Base-by-base conservation (phyloP, 352 stramenopile species). In the Elongisporangium undulatum region DNA sequence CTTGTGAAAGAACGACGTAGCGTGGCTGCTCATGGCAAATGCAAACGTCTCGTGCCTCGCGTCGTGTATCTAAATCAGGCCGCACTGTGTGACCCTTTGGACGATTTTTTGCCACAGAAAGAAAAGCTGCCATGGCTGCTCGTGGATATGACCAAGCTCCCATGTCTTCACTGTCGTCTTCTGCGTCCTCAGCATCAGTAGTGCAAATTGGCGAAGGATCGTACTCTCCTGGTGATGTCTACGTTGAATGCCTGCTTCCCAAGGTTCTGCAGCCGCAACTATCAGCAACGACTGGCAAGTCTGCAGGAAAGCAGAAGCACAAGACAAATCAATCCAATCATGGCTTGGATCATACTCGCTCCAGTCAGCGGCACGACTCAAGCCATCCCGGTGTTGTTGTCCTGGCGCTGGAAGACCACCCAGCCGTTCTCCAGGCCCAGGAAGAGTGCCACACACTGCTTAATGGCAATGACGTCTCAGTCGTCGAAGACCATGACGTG, bases 401-500 rank as follows among this genome's bases (percentile, higher is more conserved):
- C 26, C 39, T 86, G 41, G 61, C 79, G 26, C 63, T 94, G 45
- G 64, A 51, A 15, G 71, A 85, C 20, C 75, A 92, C 48, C 68
- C 80, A 13, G 65, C 68, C 3, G 64, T 94, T 17, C 58, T 67
- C 7, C 69, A 78, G 22, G 82, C 81, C 19, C 74, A 91, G 56
- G 63, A 82, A 12, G 79, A 92, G 62, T 93, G 85, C 29, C 58
- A 58, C 2, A 77, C 64, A 13, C 70, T 93, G 9, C 68, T 83
- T 38, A 90, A 81, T 50, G 80, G 82, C 51, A 92, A 90, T 63
- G 65, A 81, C 21, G 77, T 95, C 16, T 69, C 58, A 4, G 65
- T 95, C 22, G 41, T 94, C 0, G 74, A 92, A 45, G 86, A 95
- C 57, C 71, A 79, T 19, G 82, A 83, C 49, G 82, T 94, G 20